Evolutionary conservation across 352 stramenopile species (phyloP).

Genomic region (Pythium oligandrum): DNA sequence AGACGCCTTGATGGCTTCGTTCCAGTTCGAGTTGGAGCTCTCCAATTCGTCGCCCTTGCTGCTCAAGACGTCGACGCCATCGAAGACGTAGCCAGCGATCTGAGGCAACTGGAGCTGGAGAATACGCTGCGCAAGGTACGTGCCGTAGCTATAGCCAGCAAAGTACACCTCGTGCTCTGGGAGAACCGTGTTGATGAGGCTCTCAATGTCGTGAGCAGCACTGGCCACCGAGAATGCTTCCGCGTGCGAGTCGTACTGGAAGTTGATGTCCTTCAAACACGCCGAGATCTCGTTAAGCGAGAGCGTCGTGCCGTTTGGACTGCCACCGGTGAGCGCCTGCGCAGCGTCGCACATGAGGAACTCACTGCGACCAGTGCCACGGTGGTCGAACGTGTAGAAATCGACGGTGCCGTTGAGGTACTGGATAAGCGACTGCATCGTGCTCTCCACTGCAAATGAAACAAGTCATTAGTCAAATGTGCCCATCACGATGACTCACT

Average conservation of each 20-base stretch:
- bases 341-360: constrained; percentile 21
- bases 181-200: constrained; percentile 18
- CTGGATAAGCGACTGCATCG: constrained; percentile 8
- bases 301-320: constrained; percentile 7
- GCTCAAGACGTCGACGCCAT: constrained; percentile 15
- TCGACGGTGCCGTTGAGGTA: constrained; percentile 14
- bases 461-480: neutral
- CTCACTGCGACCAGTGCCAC: constrained; percentile 25
- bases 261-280: constrained; percentile 22
- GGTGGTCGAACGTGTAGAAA: constrained; percentile 30
- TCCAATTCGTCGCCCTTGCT: constrained; percentile 4
- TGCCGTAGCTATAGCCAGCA: constrained; percentile 26
- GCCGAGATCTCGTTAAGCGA: constrained; percentile 12
- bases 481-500: too few species aligned
- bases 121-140: constrained; percentile 20
- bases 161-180: constrained; percentile 15
- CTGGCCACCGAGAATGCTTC: constrained; percentile 16
- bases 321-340: constrained; percentile 15
- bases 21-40: constrained; percentile 13
- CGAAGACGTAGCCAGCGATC: constrained; percentile 25
- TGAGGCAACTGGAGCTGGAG: constrained; percentile 19
- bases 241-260: constrained; percentile 17
- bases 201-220: constrained; percentile 17
- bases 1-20: constrained; percentile 7
- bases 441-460: constrained; percentile 7